These are phyloP conservation scores for Datisca glomerata DNA, from an alignment of 306 rosid species.

Conservation along the genomic window DNA sequence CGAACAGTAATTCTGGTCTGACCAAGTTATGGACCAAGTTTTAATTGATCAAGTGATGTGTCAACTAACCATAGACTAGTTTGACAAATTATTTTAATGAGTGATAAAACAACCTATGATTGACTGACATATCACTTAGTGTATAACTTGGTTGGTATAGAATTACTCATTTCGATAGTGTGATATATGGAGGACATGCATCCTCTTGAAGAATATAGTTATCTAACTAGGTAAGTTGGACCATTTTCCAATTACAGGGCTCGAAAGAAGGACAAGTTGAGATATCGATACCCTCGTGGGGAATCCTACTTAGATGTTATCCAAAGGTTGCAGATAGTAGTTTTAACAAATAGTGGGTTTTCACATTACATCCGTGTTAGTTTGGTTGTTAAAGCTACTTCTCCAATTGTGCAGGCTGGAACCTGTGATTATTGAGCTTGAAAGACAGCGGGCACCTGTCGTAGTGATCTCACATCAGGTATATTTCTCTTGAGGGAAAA, in stretches of 20 bases:
- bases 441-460: slow-evolving; percentile 95
- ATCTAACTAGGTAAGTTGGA: neutral
- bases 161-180: too few relatives aligned
- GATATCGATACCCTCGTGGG: slow-evolving; percentile 98
- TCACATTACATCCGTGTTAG: neutral
- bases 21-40: too few relatives aligned
- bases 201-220: neutral
- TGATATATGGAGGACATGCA: neutral
- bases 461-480: slow-evolving; percentile 99
- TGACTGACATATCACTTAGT: too few relatives aligned
- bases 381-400: neutral
- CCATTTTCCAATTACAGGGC: slow-evolving; percentile 35
- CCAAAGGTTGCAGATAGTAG: slow-evolving; percentile 51
- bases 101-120: too few relatives aligned
- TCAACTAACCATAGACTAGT: too few relatives aligned
- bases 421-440: slow-evolving; percentile 97
- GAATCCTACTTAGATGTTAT: slow-evolving; percentile 97
- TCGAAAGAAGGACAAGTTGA: slow-evolving; percentile 85
- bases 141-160: too few relatives aligned
- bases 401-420: slow-evolving; percentile 65
- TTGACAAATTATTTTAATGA: too few relatives aligned
- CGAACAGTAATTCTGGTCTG: too few relatives aligned
- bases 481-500: slow-evolving; percentile 7
- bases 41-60: too few relatives aligned
- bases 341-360: slow-evolving; percentile 7